These are phyloP conservation scores for Fusarium papillatum DNA, from an alignment of 2,329 filamentous ascomycete species.

Conservation along the genomic window DNA sequence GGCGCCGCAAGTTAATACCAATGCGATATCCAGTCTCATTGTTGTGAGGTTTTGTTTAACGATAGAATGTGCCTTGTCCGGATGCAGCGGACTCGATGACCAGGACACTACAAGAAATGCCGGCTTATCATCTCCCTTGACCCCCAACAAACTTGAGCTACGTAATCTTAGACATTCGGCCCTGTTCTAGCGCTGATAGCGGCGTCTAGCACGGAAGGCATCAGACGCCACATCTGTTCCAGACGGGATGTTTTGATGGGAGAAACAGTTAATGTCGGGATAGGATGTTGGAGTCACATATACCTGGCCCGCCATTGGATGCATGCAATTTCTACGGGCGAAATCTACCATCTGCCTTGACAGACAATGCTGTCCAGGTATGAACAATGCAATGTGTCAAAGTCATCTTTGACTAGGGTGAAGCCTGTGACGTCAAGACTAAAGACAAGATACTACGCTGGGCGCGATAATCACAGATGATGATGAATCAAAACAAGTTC, in stretches of 20 bases:
- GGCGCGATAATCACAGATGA: neutral
- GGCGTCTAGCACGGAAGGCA: neutral
- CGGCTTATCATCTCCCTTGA: neutral
- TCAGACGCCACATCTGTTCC: neutral
- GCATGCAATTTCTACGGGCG: accelerated
- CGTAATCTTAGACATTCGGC: neutral
- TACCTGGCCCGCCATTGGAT: neutral
- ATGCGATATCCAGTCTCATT: neutral
- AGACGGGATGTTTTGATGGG: neutral
- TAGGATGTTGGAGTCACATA: neutral
- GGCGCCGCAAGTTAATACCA: neutral
- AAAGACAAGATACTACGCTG: neutral
- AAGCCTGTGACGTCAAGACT: neutral
- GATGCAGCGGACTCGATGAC: neutral
- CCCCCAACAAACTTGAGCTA: neutral
- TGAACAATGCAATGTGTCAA: neutral
- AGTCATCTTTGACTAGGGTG: neutral
- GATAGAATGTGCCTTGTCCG: neutral
- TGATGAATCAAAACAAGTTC: neutral
- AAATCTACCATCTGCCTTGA: neutral
- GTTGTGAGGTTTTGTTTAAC: neutral
- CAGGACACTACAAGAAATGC: neutral
- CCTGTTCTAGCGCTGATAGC: neutral
- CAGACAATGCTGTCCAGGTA: no score
- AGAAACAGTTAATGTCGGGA: neutral